Evolutionary conservation across 257 asterid genomes (phyloP).

Genomic region (Ophiorrhiza pumila): DNA sequence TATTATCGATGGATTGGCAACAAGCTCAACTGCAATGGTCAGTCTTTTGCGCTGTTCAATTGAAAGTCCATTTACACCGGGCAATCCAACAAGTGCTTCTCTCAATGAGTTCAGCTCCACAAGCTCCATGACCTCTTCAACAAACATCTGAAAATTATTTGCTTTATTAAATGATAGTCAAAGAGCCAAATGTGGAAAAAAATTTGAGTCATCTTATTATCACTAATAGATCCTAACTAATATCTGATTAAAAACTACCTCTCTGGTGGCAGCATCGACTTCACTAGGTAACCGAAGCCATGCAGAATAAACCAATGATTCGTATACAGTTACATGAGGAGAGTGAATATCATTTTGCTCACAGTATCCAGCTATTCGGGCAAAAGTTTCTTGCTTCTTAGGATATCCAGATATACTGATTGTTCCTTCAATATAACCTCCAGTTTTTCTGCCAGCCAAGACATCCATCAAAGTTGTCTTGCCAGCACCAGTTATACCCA

Average conservation of each 20-base stretch:
- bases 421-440: constrained; percentile 12
- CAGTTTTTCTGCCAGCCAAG: constrained; percentile 19
- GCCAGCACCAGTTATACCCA: constrained; percentile 19
- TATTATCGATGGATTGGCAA: constrained; percentile 86
- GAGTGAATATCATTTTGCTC: constrained; percentile 21
- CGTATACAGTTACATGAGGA: constrained; percentile 14
- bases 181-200: neutral
- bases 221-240: neutral
- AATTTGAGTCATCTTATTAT: neutral
- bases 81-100: constrained; percentile 72
- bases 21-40: constrained; percentile 86
- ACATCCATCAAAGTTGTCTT: constrained; percentile 20
- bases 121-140: constrained; percentile 37
- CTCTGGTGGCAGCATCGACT: constrained; percentile 9
- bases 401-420: constrained; percentile 7
- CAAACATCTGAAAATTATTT: constrained; percentile 7
- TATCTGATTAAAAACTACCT: neutral
- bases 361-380: constrained; percentile 16
- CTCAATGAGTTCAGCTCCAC: constrained; percentile 62
- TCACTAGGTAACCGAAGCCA: constrained; percentile 11
- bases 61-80: constrained; percentile 82
- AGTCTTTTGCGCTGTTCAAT: constrained; percentile 86
- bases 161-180: neutral
- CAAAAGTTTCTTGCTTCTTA: constrained; percentile 18
- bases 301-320: constrained; percentile 16